Base-by-base conservation (phyloP, 805 yeast genomes). In the Kregervanrija fluxuum region DNA sequence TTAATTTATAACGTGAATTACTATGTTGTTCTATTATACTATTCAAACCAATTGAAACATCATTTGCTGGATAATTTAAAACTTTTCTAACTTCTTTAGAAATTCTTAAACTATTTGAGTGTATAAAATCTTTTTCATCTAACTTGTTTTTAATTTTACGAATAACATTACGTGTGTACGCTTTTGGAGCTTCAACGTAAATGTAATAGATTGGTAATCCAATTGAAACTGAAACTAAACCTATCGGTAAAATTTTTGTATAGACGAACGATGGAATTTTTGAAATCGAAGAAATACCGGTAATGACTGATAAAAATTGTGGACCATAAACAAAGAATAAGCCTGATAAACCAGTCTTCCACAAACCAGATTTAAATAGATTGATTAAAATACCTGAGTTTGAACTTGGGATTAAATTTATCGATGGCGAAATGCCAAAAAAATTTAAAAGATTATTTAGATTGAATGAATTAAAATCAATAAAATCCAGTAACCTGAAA, bases 31-130 rank as follows among this genome's bases (percentile, higher is more conserved):
- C 93, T 35, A 87, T 71, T 39, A 75, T 63, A 1, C 79, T 67
- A 53, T 85, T 90, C 64, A 85, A 77, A 38, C 77, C 76, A 37
- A 77, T 74, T 53, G 83, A 76, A 5, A 93, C 86, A 56, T 89
- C 96, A 51, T 88, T 79, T 0, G 86, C 74, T 5, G 98, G 98
- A 56, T 73, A 81, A 55, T 76, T 78, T 54, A 93, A 69, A 2
- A 93, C 96, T 53, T 79, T 79, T 30, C 93, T 72, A 46, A 88
- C 85, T 59, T 91, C 98, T 52, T 77, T 79, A 0, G 95, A 72
- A 8, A 93, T 76, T 48, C 99, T 73, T 40, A 73, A 75, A 1
- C 96, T 80, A 59, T 90, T 91, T 38, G 70, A 55, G 53, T 85
- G 93, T 11, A 85, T 80, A 55, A 89, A 93, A 48, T 90, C 96